Evolutionary conservation across 495 filamentous ascomycete genomes (phyloP).

Genomic region (Penicillium odoratum): DNA sequence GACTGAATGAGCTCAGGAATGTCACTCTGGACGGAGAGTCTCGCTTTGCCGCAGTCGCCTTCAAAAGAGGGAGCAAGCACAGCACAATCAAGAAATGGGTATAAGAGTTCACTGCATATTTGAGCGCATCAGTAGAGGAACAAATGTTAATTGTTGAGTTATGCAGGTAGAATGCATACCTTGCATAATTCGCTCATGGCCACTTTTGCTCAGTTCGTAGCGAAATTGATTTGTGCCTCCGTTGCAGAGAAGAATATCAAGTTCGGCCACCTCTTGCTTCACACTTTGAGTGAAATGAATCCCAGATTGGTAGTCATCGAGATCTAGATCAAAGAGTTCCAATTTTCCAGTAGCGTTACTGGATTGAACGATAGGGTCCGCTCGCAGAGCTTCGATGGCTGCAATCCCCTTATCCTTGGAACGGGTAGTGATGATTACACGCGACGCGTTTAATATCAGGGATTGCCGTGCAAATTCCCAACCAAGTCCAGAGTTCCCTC

Average conservation of each 20-base stretch:
- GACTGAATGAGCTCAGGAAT: slow-evolving; percentile 26
- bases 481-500: slow-evolving; percentile 53
- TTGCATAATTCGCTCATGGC: slow-evolving; percentile 29
- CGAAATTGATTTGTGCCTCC: slow-evolving; percentile 14
- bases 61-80: slow-evolving; percentile 24
- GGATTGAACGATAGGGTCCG: slow-evolving; percentile 7
- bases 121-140: too few relatives aligned
- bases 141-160: too few relatives aligned
- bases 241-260: slow-evolving; percentile 26
- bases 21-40: slow-evolving; percentile 23
- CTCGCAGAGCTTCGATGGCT: slow-evolving; percentile 20
- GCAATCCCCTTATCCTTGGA: slow-evolving; percentile 20
- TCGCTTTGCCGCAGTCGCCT: slow-evolving; percentile 14
- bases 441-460: slow-evolving; percentile 15
- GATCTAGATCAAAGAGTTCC: slow-evolving; percentile 19
- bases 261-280: slow-evolving; percentile 10
- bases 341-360: slow-evolving; percentile 10
- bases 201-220: slow-evolving; percentile 20
- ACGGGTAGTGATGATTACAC: slow-evolving; percentile 30
- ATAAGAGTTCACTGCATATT: slow-evolving; percentile 28
- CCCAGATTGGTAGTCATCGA: slow-evolving; percentile 23
- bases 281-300: slow-evolving; percentile 14
- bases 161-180: neutral
- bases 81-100: slow-evolving; percentile 33
- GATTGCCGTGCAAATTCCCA: slow-evolving; percentile 46